phyloP scores from a whole-genome alignment of 1,284 basidiomycete species.

The Austroboletus niveus region DNA sequence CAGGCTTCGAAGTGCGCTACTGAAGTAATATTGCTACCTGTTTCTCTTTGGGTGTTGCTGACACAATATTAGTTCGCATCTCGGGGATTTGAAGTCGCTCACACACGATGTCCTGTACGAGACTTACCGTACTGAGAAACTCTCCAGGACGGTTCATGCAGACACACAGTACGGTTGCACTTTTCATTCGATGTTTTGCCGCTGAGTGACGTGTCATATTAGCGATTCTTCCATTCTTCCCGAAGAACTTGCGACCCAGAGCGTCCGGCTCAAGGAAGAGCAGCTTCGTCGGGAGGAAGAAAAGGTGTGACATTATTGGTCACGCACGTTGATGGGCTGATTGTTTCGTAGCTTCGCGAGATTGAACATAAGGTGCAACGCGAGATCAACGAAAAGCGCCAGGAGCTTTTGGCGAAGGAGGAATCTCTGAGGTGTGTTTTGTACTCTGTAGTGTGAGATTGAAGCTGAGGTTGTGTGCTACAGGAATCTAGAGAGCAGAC shows the following conservation, averaged over 20 bases:
- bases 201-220: constrained; percentile 21
- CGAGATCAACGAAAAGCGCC: constrained; percentile 98
- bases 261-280: constrained; percentile 97
- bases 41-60: constrained; percentile 1
- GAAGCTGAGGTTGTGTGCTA: constrained; percentile 13
- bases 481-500: constrained; percentile 86
- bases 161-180: constrained; percentile 65
- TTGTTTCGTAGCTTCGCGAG: constrained; percentile 75
- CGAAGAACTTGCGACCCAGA: constrained; percentile 96
- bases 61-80: constrained; percentile 71
- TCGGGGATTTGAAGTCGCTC: constrained; percentile 92
- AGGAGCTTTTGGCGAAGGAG: constrained; percentile 93
- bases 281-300: constrained; percentile 97
- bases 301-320: constrained; percentile 52
- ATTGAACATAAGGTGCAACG: constrained; percentile 98
- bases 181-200: constrained; percentile 2
- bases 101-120: constrained; percentile 95
- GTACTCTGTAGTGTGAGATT: neutral
- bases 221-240: constrained; percentile 89
- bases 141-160: constrained; percentile 89
- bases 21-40: constrained; percentile 58
- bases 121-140: constrained; percentile 98
- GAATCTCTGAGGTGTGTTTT: constrained; percentile 73
- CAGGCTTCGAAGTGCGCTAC: constrained; percentile 84
- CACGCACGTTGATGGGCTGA: constrained; percentile 8